Evolutionary conservation across 2,329 filamentous ascomycete genomes (phyloP).

Genomic region (Apiospora marii): DNA sequence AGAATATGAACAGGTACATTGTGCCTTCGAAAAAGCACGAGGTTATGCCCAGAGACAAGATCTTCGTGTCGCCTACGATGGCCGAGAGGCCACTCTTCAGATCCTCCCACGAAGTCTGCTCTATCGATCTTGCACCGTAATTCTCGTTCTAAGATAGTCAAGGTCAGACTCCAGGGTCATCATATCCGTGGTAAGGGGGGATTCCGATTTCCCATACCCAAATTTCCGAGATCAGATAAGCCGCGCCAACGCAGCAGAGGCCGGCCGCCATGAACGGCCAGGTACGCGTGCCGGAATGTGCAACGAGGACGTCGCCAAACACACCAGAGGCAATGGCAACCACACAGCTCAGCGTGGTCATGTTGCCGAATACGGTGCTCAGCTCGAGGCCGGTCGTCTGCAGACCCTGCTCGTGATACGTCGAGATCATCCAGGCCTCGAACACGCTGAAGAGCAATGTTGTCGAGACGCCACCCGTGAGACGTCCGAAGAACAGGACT

Average conservation of each 20-base stretch:
- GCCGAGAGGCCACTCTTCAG: constrained; percentile 32
- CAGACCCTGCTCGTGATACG: constrained; percentile 55
- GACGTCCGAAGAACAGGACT: constrained; percentile 61
- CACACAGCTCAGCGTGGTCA: constrained; percentile 58
- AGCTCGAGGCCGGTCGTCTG: constrained; percentile 50
- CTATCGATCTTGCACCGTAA: constrained; percentile 13
- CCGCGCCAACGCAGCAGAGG: constrained; percentile 41
- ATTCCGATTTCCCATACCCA: constrained; percentile 50
- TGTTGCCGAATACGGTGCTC: constrained; percentile 56
- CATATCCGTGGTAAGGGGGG: background rate
- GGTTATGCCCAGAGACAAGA: constrained; percentile 59
- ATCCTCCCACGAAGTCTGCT: constrained; percentile 9
- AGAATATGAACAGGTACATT: constrained; percentile 70
- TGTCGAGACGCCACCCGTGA: constrained; percentile 63
- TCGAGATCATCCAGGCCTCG: constrained; percentile 66
- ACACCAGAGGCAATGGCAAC: constrained; percentile 61
- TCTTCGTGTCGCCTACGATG: constrained; percentile 50
- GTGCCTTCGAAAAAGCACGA: constrained; percentile 67
- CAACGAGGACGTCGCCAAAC: constrained; percentile 56
- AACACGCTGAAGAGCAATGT: constrained; percentile 66
- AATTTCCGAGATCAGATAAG: constrained; percentile 49
- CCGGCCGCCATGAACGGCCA: constrained; percentile 57
- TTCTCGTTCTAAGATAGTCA: constrained; percentile 20
- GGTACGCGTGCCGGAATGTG: constrained; percentile 51
- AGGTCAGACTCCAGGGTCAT: background rate